A percentile compares a stretch with the other conserved stretches of the same genome.
phyloP scores from a whole-genome alignment of 768 basidiomycete genomes.

The Auricularia auricula-judae region DNA sequence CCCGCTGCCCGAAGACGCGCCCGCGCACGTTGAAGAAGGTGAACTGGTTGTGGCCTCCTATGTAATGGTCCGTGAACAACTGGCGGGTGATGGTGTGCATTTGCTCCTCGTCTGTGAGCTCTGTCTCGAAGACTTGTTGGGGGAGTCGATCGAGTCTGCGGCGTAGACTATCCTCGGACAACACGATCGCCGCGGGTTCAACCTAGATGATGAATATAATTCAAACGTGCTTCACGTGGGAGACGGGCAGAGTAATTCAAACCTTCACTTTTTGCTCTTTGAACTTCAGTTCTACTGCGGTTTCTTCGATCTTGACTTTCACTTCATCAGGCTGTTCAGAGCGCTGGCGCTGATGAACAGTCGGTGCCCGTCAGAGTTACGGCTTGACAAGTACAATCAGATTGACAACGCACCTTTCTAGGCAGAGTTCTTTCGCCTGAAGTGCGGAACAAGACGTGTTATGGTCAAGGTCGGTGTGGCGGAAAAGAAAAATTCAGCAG shows the following conservation, averaged over 20 bases:
- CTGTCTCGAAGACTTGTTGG: background rate
- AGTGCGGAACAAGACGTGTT: no score
- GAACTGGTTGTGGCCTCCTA: background rate
- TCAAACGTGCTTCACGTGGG: background rate
- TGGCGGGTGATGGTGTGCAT: background rate
- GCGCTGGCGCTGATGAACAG: no score
- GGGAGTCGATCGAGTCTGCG: background rate
- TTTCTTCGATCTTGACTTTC: conserved; percentile 33
- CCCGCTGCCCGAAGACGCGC: background rate
- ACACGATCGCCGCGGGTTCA: background rate
- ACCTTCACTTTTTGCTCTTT: background rate
- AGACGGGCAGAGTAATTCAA: no score
- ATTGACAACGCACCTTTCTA: no score
- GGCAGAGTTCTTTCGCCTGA: no score
- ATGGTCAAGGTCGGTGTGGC: no score
- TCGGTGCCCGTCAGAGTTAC: no score
- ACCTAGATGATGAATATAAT: background rate
- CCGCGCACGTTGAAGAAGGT: background rate
- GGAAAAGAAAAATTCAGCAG: background rate
- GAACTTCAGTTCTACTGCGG: conserved; percentile 26
- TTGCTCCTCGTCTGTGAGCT: background rate
- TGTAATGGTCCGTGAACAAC: background rate
- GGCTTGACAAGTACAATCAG: no score
- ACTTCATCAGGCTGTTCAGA: background rate
- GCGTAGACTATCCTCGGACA: background rate